These are phyloP conservation scores for Hamamelis virginiana DNA, from an alignment of 164 flowering plant genomes.

Conservation along the genomic window DNA sequence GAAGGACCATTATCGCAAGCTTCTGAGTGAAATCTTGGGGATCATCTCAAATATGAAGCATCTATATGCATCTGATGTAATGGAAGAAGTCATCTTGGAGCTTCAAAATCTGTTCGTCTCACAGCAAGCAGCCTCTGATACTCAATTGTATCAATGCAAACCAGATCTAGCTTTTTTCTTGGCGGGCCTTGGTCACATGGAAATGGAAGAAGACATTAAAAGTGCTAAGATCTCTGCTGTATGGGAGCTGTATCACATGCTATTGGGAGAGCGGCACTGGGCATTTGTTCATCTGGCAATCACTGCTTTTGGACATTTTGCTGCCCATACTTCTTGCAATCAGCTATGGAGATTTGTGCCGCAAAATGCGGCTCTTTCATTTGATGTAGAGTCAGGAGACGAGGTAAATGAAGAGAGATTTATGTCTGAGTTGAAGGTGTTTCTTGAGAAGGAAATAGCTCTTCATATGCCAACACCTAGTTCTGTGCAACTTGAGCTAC, in stretches of 20 bases:
- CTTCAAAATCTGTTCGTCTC: slow-evolving; percentile 65
- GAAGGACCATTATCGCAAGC: slow-evolving; percentile 43
- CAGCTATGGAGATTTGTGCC: slow-evolving; percentile 95
- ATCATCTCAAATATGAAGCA: slow-evolving; percentile 60
- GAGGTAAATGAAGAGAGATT: slow-evolving; percentile 60
- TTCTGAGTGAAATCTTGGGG: slow-evolving; percentile 57
- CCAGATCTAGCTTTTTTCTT: slow-evolving; percentile 65
- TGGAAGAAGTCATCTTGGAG: slow-evolving; percentile 64
- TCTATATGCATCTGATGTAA: slow-evolving; percentile 53
- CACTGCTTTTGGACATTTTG: slow-evolving; percentile 80
- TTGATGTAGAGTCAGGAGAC: slow-evolving; percentile 54
- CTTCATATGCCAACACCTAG: slow-evolving; percentile 31
- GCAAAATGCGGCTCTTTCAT: slow-evolving; percentile 80
- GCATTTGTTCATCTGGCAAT: slow-evolving; percentile 72
- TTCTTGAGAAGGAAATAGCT: slow-evolving; percentile 82
- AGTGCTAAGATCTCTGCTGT: slow-evolving; percentile 50
- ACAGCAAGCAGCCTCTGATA: slow-evolving; percentile 28
- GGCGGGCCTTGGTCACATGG: slow-evolving; percentile 65
- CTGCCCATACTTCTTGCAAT: slow-evolving; percentile 68
- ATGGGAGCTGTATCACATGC: slow-evolving; percentile 73
- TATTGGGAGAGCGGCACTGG: slow-evolving; percentile 85
- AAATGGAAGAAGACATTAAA: slow-evolving; percentile 55
- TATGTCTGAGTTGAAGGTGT: slow-evolving; percentile 73
- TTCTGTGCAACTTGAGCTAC: slow-evolving; percentile 46
- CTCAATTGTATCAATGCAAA: slow-evolving; percentile 49